A percentile compares a stretch with the other conserved stretches of the same genome.
Evolutionary conservation across 2,329 filamentous ascomycete genomes (phyloP).

Genomic region (Verticillium nonalfalfae): DNA sequence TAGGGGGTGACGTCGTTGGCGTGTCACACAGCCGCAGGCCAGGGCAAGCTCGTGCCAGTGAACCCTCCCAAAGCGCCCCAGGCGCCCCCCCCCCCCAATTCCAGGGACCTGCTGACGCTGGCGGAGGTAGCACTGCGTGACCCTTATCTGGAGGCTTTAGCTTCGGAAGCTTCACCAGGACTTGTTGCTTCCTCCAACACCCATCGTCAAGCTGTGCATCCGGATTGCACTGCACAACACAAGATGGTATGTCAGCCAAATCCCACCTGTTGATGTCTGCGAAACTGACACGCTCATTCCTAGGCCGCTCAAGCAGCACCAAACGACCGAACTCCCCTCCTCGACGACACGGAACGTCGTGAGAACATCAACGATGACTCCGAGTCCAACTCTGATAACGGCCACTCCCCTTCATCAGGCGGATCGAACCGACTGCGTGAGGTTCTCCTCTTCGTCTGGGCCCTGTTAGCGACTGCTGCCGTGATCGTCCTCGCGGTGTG

Average conservation of each 20-base stretch:
- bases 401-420: conserved; percentile 11
- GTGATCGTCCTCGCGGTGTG: conserved; percentile 76
- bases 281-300: background rate
- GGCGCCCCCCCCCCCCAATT: background rate
- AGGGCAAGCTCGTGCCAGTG: background rate
- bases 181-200: background rate
- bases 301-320: background rate
- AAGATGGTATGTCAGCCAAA: background rate
- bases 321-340: conserved; percentile 35
- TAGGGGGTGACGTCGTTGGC: background rate
- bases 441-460: conserved; percentile 73
- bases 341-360: conserved; percentile 24
- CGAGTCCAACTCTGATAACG: conserved; percentile 7
- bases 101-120: background rate
- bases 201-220: background rate
- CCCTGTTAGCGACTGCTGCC: conserved; percentile 68
- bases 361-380: conserved; percentile 12
- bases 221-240: background rate
- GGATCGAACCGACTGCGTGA: conserved; percentile 52
- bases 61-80: background rate
- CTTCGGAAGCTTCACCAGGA: background rate
- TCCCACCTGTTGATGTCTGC: background rate
- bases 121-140: background rate
- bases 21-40: background rate
- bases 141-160: background rate